Evolutionary conservation across 345 rosid genomes (phyloP), one percentile per base, ranked within the genome.

Genomic region (Brassica carinata): DNA sequence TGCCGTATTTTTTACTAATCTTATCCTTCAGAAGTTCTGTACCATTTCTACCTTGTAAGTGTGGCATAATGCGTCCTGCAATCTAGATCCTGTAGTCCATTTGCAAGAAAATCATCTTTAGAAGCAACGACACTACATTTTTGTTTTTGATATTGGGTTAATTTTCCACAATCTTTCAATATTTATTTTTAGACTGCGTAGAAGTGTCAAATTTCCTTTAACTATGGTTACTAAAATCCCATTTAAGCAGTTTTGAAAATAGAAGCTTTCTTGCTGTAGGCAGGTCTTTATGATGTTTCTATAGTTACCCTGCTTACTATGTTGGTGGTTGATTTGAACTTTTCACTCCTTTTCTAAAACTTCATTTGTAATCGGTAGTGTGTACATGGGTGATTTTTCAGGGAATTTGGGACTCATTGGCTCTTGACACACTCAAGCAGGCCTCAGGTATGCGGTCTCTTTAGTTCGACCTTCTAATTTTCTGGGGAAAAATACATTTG

Each of bases 391-490:
- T 64, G 19, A 69, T 1, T 5, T 61, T 76, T 10, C 69, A 95
- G 99, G 89, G 79, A 26, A 8, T 84, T 8, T 95, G 99, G 99
- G 97, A 95, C 84, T 91, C 96, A 15, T 5, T 95, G 87, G 93
- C 98, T 36, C 73, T 88, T 72, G 92, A 95, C 74, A 75, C 85
- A 64, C 93, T 95, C 84, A 87, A 77, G 69, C 98, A 93, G 82
- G 98, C 99, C 61, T 85, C 99, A 71, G 98, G 98, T 95, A 88
- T 86, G 82, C 74, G 38, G 48, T 19, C 78, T 38, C 45, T 13
- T 45, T 65, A 10, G 3, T 19, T 67, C 0, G 14, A 66, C 51
- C 73, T 27, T 15, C 55, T 67, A 73, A 18, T 31, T 73, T 72
- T 67, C 36, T 40, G 8, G 3, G 3, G 19, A 30, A 5, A 59